phyloP scores from a whole-genome alignment of 2,329 filamentous ascomycete genomes.

The Stylonectria norvegica region DNA sequence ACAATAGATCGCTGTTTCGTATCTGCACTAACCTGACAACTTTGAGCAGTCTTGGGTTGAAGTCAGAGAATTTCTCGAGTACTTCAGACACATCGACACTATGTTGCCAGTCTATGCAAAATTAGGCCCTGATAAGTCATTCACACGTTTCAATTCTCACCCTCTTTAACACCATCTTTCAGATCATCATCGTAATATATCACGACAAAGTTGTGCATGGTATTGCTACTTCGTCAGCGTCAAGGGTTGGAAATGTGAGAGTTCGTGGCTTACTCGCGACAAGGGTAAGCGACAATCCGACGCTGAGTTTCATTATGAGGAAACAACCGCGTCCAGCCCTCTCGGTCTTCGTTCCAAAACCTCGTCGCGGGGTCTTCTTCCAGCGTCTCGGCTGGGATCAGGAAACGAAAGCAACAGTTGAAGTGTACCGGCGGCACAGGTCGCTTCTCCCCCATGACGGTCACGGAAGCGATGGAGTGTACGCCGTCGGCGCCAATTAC shows the following conservation, averaged over 20 bases:
- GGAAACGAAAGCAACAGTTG: conserved; percentile 36
- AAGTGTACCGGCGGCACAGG: conserved; percentile 25
- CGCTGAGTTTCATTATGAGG: conserved; percentile 19
- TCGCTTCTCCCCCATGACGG: conserved; percentile 24
- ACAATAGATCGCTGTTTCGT: not conserved
- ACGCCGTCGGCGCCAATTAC: conserved; percentile 46
- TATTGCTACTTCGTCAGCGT: conserved; percentile 21
- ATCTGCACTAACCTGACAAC: conserved; percentile 25
- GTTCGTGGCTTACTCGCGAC: conserved; percentile 27
- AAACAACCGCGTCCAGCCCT: conserved; percentile 27
- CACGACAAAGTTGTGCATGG: conserved; percentile 34
- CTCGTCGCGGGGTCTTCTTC: conserved; percentile 30
- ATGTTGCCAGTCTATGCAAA: conserved; percentile 29
- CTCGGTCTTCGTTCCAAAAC: conserved; percentile 28
- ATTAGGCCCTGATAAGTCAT: conserved; percentile 1
- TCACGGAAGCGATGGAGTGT: conserved; percentile 32
- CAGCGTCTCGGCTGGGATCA: conserved; percentile 29
- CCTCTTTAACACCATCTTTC: conserved; percentile 15
- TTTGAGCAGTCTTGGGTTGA: conserved; percentile 24
- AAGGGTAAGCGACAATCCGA: conserved; percentile 33
- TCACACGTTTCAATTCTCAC: conserved; percentile 6
- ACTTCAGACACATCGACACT: conserved; percentile 29
- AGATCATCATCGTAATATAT: conserved; percentile 28
- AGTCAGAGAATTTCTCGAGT: conserved; percentile 26
- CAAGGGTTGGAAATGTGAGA: no score